These are phyloP conservation scores for Emergomyces africanus DNA, from an alignment of 2,329 filamentous ascomycete genomes.

Conservation along the genomic window DNA sequence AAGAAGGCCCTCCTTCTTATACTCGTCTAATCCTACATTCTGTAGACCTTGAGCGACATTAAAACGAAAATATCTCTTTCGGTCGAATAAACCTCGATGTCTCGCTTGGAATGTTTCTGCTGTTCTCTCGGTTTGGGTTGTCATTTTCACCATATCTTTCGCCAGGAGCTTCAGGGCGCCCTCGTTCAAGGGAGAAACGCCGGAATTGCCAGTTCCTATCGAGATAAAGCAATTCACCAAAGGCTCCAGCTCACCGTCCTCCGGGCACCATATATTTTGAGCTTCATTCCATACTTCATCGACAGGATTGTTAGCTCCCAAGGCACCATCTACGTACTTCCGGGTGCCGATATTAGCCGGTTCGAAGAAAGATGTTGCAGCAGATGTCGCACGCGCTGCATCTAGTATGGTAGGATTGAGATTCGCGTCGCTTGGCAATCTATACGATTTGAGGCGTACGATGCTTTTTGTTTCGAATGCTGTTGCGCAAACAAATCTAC, in stretches of 20 bases:
- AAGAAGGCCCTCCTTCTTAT: conserved; percentile 12
- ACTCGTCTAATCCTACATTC: conserved; percentile 15
- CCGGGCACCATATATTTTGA: conserved; percentile 17
- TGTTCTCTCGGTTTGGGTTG: conserved; percentile 20
- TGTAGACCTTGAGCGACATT: conserved; percentile 22
- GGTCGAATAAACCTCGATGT: conserved; percentile 15
- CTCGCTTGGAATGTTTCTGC: conserved; percentile 16
- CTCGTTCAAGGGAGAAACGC: conserved; percentile 13
- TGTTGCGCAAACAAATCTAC: conserved; percentile 15
- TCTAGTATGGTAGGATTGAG: conserved; percentile 18
- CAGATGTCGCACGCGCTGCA: conserved; percentile 21
- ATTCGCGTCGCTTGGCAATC: conserved; percentile 11
- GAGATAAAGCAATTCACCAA: conserved; percentile 21
- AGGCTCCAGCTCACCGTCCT: conserved; percentile 16
- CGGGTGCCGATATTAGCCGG: conserved; percentile 15
- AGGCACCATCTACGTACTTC: conserved; percentile 17
- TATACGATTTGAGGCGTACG: conserved; percentile 17
- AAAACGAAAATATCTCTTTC: conserved; percentile 22
- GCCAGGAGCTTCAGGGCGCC: conserved; percentile 10
- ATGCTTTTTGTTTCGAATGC: conserved; percentile 9
- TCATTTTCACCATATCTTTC: conserved; percentile 16
- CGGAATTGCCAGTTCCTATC: conserved; percentile 18
- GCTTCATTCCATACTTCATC: conserved; percentile 18
- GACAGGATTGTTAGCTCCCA: conserved; percentile 21
- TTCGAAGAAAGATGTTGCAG: conserved; percentile 20